These are phyloP conservation scores for Talaromyces verruculosus DNA, from an alignment of 2,329 filamentous ascomycete species.

Conservation along the genomic window DNA sequence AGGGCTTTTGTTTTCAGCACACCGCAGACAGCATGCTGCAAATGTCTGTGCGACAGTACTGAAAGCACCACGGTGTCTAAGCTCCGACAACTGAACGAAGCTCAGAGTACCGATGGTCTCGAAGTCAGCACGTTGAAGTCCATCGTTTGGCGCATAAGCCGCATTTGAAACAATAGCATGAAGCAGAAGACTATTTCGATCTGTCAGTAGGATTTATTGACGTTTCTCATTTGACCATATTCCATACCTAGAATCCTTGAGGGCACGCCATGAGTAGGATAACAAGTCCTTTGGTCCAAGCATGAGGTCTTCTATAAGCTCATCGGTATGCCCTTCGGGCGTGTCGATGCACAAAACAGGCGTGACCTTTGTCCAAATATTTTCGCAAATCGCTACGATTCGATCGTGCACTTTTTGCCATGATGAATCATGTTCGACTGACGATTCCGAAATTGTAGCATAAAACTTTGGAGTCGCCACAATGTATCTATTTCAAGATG, in stretches of 20 bases:
- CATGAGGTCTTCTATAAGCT: slow-evolving; percentile 66
- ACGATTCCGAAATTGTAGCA: slow-evolving; percentile 31
- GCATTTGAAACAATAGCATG: slow-evolving; percentile 60
- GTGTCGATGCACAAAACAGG: slow-evolving; percentile 88
- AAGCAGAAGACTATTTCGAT: slow-evolving; percentile 64
- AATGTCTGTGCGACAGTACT: slow-evolving; percentile 91
- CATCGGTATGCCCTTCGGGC: slow-evolving; percentile 73
- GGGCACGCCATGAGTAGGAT: slow-evolving; percentile 90
- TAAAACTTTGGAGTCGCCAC: slow-evolving; percentile 46
- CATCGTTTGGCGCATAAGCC: slow-evolving; percentile 49
- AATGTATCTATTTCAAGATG: slow-evolving; percentile 46
- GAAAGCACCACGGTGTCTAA: slow-evolving; percentile 90
- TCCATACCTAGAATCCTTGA: slow-evolving; percentile 84
- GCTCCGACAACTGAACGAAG: slow-evolving; percentile 76
- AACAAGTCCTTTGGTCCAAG: slow-evolving; percentile 80
- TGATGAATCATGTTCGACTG: slow-evolving; percentile 22
- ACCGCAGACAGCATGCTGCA: slow-evolving; percentile 71
- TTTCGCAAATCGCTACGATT: slow-evolving; percentile 61
- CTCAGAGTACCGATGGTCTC: slow-evolving; percentile 68
- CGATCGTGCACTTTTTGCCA: slow-evolving; percentile 44
- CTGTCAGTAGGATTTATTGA: not conserved
- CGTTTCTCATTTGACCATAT: slow-evolving; percentile 8
- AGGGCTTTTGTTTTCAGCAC: slow-evolving; percentile 52
- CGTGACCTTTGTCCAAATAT: slow-evolving; percentile 75
- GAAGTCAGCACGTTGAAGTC: slow-evolving; percentile 60